Conservation (phyloP, 441 rosid species). For the Brassica balearica region DNA sequence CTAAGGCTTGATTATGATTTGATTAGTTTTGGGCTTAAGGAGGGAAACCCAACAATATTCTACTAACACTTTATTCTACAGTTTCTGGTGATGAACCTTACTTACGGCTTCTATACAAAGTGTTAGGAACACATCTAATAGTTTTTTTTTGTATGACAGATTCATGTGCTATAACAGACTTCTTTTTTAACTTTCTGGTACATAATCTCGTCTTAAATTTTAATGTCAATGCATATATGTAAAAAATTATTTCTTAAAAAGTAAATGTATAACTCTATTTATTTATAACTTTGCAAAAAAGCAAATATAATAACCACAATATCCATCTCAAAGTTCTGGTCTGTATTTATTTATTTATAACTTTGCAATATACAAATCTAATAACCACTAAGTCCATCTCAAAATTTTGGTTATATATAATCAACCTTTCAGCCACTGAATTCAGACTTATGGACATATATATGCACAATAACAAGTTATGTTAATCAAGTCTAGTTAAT, state of each 20-base stretch:
- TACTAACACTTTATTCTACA: no score
- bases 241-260: neutral
- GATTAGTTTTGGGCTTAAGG: no score
- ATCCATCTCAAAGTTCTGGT: neutral
- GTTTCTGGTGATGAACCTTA: no score
- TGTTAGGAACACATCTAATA: no score
- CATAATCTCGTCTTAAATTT: neutral
- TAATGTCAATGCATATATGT: slow-evolving; percentile 5
- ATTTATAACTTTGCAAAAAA: neutral
- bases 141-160: no score
- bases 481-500: neutral
- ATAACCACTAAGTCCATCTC: neutral
- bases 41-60: no score
- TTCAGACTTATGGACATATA: neutral
- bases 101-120: no score
- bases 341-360: neutral
- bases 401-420: neutral
- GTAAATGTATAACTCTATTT: neutral
- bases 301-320: neutral
- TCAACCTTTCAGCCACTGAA: neutral
- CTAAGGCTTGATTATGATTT: no score
- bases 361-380: neutral
- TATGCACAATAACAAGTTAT: slow-evolving; percentile 3
- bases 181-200: neutral
- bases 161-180: neutral